Evolutionary conservation across 768 basidiomycete species (phyloP), one percentile per base, ranked within the genome.

Genomic region (Dioszegia crocea): DNA sequence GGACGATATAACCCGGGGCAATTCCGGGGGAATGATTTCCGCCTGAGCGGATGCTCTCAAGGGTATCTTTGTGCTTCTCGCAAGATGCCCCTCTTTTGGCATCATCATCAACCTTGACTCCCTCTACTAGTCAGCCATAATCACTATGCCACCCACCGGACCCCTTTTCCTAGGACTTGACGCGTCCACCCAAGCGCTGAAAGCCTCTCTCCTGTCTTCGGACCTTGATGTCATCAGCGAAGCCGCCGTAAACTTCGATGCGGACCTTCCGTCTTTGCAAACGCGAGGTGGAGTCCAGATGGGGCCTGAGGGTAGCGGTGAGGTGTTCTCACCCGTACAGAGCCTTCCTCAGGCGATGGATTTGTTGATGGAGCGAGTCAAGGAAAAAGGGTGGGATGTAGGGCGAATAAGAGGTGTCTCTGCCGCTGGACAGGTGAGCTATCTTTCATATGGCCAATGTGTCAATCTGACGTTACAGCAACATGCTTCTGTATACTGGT

Each of bases 321-420:
- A 88, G 71, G 88, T 90, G 41, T 86, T 85, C 10, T 87, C 86
- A 2, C 90, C 90, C 2, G 86, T 91, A 23, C 80, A 80, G 56
- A 87, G 91, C 86, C 88, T 88, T 84, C 78, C 91, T n/a, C 86
- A 89, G 63, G 89, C 89, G 14, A 80, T 91, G 65, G 91, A 94
- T 76, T 76, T 89, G 45, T 78, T 91, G 61, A 82, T 88, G 74
- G 80, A 84, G 53, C 57, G 67, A 48, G 64, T 78, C 41, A 70
- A 75, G 53, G 46, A 36, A 23, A 52, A 44, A 43, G 63, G 51
- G 43, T 73, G 71, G 71, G 58, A 60, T 12, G 31, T 65, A 12
- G 60, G 59, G 8, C n/a, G 54, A 1, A 70, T 69, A 8, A 43
- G 57, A 31, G 61, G 66, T 45, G 61, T 71, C 3, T 50, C 69